Evolutionary conservation across 805 yeast species (phyloP).

Genomic region (Lipomyces lipofer): DNA sequence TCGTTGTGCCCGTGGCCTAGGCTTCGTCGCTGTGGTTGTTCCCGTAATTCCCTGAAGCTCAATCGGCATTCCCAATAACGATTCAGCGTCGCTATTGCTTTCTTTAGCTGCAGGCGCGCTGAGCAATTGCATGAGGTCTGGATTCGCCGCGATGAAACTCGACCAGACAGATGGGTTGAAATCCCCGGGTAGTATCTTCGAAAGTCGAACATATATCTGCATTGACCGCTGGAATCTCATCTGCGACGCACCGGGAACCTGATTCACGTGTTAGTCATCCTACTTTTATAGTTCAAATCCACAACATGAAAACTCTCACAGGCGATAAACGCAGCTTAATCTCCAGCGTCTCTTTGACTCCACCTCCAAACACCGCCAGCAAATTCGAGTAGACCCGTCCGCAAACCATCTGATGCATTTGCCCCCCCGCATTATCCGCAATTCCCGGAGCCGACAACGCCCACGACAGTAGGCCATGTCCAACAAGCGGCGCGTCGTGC

Average conservation of each 20-base stretch:
- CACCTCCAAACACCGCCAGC: slow-evolving; percentile 32
- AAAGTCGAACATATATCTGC: slow-evolving; percentile 27
- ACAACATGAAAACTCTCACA: slow-evolving; percentile 8
- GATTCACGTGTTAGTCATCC: background rate
- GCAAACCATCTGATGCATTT: slow-evolving; percentile 21
- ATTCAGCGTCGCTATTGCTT: slow-evolving; percentile 19
- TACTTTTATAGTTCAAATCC: background rate
- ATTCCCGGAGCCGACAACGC: slow-evolving; percentile 14
- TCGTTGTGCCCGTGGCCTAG: slow-evolving; percentile 10
- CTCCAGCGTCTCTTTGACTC: slow-evolving; percentile 36
- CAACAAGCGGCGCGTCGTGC: slow-evolving; percentile 42
- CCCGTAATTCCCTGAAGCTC: too few species aligned
- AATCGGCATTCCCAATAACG: slow-evolving; percentile 18
- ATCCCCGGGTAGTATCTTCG: slow-evolving; percentile 22
- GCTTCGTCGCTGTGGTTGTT: too few species aligned
- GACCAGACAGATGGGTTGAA: slow-evolving; percentile 31
- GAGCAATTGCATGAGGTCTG: slow-evolving; percentile 17
- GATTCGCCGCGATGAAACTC: slow-evolving; percentile 23
- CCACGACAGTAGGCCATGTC: slow-evolving; percentile 44
- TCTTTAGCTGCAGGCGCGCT: slow-evolving; percentile 28
- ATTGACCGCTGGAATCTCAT: slow-evolving; percentile 19
- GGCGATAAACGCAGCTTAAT: slow-evolving; percentile 36
- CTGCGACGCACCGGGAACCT: slow-evolving; percentile 29
- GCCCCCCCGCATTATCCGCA: slow-evolving; percentile 1
- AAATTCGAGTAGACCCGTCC: slow-evolving; percentile 36